Conservation (phyloP, 2,329 filamentous ascomycete species). For the Aspergillus ochraceus region DNA sequence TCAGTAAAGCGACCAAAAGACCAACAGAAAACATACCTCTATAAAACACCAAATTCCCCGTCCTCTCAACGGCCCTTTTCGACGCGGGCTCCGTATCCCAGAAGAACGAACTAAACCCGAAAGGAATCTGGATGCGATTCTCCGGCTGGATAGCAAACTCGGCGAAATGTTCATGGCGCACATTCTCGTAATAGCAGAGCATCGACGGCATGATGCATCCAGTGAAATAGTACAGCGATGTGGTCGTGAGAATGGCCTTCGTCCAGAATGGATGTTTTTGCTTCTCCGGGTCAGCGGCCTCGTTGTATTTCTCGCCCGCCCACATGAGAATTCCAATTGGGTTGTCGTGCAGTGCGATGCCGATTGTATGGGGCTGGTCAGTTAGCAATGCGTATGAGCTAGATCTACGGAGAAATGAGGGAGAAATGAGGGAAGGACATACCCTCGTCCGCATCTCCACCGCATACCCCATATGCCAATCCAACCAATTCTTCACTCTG, state of each 20-base stretch:
- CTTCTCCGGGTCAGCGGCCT: conserved; percentile 3
- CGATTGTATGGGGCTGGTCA: conserved; percentile 3
- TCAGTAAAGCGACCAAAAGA: too few relatives aligned
- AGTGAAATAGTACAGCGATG: conserved; percentile 11
- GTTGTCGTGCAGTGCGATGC: conserved; percentile 9
- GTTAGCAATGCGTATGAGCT: too few relatives aligned
- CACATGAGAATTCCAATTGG: conserved; percentile 10
- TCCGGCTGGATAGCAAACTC: conserved; percentile 1
- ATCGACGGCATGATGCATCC: conserved; percentile 11
- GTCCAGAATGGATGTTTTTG: conserved; percentile 2
- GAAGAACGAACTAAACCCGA: conserved; percentile 12
- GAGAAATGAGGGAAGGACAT: too few relatives aligned
- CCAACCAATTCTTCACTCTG: conserved; percentile 3
- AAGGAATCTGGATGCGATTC: conserved; percentile 5
- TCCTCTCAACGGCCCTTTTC: not conserved
- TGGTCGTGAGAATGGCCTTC: conserved; percentile 9
- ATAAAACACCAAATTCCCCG: conserved; percentile 10
- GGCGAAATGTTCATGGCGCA: conserved; percentile 1
- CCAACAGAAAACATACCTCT: not conserved
- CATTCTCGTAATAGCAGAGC: conserved; percentile 9
- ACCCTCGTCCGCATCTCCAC: conserved; percentile 10
- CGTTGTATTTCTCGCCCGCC: conserved; percentile 10
- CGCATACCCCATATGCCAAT: conserved; percentile 12
- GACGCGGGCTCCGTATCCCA: conserved; percentile 4
- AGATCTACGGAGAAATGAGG: too few relatives aligned